Evolutionary conservation across 306 rosid genomes (phyloP).

Genomic region (Clitoria ternatea): DNA sequence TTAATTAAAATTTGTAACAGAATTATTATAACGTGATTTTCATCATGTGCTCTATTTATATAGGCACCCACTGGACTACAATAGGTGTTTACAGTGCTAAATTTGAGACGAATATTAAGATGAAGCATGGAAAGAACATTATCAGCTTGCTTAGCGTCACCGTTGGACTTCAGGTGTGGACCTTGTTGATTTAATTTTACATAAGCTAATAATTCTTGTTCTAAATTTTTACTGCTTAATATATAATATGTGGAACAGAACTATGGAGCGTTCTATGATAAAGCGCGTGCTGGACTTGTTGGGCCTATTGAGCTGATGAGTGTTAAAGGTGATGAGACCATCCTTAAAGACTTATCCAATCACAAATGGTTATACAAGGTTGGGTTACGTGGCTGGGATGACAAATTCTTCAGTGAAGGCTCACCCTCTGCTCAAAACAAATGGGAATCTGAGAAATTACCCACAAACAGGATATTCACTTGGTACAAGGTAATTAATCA

Average conservation of each 20-base stretch:
- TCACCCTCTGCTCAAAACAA: conserved; percentile 12
- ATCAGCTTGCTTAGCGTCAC: conserved; percentile 52
- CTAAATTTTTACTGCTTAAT: not conserved
- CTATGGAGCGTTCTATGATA: conserved; percentile 39
- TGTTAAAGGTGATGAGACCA: conserved; percentile 33
- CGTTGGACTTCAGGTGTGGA: conserved; percentile 35
- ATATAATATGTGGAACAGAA: conserved; percentile 19
- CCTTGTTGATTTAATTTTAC: not conserved
- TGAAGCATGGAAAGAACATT: conserved; percentile 37
- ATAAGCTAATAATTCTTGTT: not conserved
- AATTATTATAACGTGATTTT: not conserved
- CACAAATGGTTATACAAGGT: conserved; percentile 47
- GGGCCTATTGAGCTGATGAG: conserved; percentile 39
- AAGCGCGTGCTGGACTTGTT: conserved; percentile 33
- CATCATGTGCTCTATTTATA: not conserved
- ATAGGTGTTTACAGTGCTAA: conserved; percentile 28
- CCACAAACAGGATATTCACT: conserved; percentile 41
- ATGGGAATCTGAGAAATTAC: conserved; percentile 29
- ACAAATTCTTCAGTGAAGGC: conserved; percentile 8
- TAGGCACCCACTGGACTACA: conserved; percentile 47
- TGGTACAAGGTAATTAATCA: conserved; percentile 55
- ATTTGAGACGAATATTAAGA: conserved; percentile 31
- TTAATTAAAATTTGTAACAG: not conserved
- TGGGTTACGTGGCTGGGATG: conserved; percentile 41
- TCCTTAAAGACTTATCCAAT: conserved; percentile 36